A percentile compares a stretch with the other conserved stretches of the same genome.
phyloP scores from a whole-genome alignment of 2,329 filamentous ascomycete genomes.

The Exophiala dermatitidis region DNA sequence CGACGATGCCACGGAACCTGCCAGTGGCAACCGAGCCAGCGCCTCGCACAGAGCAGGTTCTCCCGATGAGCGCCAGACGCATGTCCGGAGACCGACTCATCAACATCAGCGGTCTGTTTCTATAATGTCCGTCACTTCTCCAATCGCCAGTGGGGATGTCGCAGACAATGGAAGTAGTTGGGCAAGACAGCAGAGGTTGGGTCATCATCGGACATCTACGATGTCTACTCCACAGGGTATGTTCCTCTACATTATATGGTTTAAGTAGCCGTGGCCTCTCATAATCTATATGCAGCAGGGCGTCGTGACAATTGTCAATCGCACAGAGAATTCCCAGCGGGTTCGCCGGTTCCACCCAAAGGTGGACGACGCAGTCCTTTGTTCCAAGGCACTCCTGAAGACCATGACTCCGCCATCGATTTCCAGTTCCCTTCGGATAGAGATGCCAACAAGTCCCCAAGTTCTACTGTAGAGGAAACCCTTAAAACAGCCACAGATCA shows the following conservation, averaged over 20 bases:
- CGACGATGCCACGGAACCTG: slow-evolving; percentile 8
- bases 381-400: slow-evolving; percentile 33
- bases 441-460: slow-evolving; percentile 23
- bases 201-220: slow-evolving; percentile 25
- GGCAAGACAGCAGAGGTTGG: slow-evolving; percentile 15
- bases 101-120: slow-evolving; percentile 70
- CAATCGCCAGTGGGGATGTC: slow-evolving; percentile 8
- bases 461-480: background rate
- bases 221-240: slow-evolving; percentile 18
- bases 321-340: slow-evolving; percentile 6
- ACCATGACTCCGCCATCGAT: slow-evolving; percentile 37
- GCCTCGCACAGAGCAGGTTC: slow-evolving; percentile 37
- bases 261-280: background rate
- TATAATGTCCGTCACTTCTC: slow-evolving; percentile 64
- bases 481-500: background rate
- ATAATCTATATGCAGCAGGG: background rate
- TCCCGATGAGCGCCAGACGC: slow-evolving; percentile 17
- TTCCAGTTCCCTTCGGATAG: slow-evolving; percentile 52
- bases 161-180: slow-evolving; percentile 5
- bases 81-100: slow-evolving; percentile 39
- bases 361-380: slow-evolving; percentile 19
- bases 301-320: slow-evolving; percentile 7
- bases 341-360: slow-evolving; percentile 10
- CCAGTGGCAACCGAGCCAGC: slow-evolving; percentile 33
- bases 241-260: background rate